Evolutionary conservation across 1,284 basidiomycete species (phyloP), one percentile per base, ranked within the genome.

Genomic region (Austroboletus olivaceoglutinosus): DNA sequence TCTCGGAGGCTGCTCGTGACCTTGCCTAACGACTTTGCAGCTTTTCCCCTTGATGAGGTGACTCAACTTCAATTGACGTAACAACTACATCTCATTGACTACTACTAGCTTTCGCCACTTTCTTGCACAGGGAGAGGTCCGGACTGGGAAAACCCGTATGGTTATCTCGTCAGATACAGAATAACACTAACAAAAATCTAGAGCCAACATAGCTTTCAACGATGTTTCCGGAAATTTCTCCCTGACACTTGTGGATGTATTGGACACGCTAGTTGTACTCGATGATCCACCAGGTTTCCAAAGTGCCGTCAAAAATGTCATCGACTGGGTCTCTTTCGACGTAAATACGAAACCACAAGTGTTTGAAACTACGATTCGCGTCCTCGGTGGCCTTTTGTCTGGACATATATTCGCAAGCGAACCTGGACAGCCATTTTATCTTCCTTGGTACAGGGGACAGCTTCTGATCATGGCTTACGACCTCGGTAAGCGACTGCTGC

Each of bases 261-360:
- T 94, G 45, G 91, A 93, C 67, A 88, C 90, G 0, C 75, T 94
- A 15, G 83, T 91, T 27, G 83, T 93, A 21, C 76, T 94, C 22
- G 79, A 82, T 57, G 89, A 94, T 64, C 76, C 73, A 21, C 63
- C 71, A 47, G 87, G 85, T 5, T 94, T 94, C 63, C 85, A 91
- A 59, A 74, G 72, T 23, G 90, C 87, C 8, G 86, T 93, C 47
- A 80, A 77, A 50, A 81, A 89, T 56, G 78, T 88, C 47, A 87
- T 93, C 51, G 68, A 84, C 48, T 83, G 79, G 75, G 90, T 94
- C 40, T 85, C 83, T 3, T 94, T 93, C 62, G 85, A 94, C 62
- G 88, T 93, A 54, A 86, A 94, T 68, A 91, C 91, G 29, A 90
- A 85, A 71, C 91, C 91, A 33, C 94, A 98, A 76, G 85, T 93